Evolutionary conservation across 2,329 filamentous ascomycete species (phyloP), one percentile per base, ranked within the genome.

Genomic region (Gnomoniopsis smithogilvyi): DNA sequence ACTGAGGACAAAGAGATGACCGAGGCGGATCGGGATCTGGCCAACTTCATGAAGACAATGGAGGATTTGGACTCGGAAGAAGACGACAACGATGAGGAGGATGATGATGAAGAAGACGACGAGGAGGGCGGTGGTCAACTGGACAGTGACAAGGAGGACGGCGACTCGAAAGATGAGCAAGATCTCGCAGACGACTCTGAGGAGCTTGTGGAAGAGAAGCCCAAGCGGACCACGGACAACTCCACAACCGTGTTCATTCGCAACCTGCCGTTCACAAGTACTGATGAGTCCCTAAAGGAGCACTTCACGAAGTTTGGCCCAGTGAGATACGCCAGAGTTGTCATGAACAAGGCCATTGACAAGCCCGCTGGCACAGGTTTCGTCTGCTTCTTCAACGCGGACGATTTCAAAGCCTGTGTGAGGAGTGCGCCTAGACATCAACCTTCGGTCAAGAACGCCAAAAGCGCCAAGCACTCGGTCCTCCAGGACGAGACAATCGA

Each of bases 331-430:
- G 95, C 94, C 6, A 85, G 96, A 64, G 88, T 97, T 11, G 96
- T 99, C 41, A 84, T 96, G 70, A 94, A 99, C 70, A 88, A 82
- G 50, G 85, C 86, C 24, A 96, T 92, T 0, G 92, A 93, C 66
- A 88, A 91, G 54, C 91, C 95, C 2, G 91, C 90, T 51, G 95
- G 95, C 26, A 98, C 94, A 34, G 95, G 89, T 3, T 99, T 99
- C 68, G 94, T 98, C 33, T 96, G 92, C 76, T 99, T 99, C 76
- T 88, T 88, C 74, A 87, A 89, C 52, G 76, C 80, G 41, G 84
- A 89, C 21, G 91, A 96, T 69, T 91, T 88, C 64, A 86, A 88
- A 69, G 73, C 80, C 21, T 98, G 95, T 70, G 78, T 97, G 62
- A 88, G 86, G 64, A 81, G 79, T 15, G 90, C 92, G 1, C 95